Evolutionary conservation across 352 stramenopile genomes (phyloP).

Genomic region (Phytophthora parvispora): DNA sequence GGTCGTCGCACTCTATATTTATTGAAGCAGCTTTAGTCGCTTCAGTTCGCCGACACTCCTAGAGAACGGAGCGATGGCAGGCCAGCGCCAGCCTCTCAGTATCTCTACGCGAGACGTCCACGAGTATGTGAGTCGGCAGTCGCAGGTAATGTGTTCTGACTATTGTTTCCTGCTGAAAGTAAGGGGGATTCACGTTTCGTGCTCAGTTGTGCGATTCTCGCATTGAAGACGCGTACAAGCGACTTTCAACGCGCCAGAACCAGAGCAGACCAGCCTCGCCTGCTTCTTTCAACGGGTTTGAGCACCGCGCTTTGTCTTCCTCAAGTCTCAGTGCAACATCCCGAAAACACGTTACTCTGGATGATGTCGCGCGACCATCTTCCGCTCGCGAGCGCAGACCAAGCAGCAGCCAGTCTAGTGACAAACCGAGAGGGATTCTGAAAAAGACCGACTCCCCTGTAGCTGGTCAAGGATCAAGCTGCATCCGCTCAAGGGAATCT

Average conservation of each 20-base stretch:
- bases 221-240: slow-evolving; percentile 29
- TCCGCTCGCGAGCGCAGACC: slow-evolving; percentile 16
- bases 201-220: slow-evolving; percentile 28
- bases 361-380: slow-evolving; percentile 17
- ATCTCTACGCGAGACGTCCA: slow-evolving; percentile 27
- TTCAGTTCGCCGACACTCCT: no score
- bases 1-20: no score
- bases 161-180: background rate
- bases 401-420: background rate
- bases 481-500: slow-evolving; percentile 22
- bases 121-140: slow-evolving; percentile 17
- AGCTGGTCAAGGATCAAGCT: background rate
- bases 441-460: slow-evolving; percentile 21
- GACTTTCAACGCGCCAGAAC: slow-evolving; percentile 7
- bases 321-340: slow-evolving; percentile 12
- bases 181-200: background rate
- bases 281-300: background rate
- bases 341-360: background rate
- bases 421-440: slow-evolving; percentile 22
- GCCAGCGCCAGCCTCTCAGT: background rate
- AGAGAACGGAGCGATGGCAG: background rate
- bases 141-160: slow-evolving; percentile 10
- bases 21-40: no score
- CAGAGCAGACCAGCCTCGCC: background rate
- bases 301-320: slow-evolving; percentile 5